Evolutionary conservation across 345 rosid genomes (phyloP).

Genomic region (Garcia nutans): DNA sequence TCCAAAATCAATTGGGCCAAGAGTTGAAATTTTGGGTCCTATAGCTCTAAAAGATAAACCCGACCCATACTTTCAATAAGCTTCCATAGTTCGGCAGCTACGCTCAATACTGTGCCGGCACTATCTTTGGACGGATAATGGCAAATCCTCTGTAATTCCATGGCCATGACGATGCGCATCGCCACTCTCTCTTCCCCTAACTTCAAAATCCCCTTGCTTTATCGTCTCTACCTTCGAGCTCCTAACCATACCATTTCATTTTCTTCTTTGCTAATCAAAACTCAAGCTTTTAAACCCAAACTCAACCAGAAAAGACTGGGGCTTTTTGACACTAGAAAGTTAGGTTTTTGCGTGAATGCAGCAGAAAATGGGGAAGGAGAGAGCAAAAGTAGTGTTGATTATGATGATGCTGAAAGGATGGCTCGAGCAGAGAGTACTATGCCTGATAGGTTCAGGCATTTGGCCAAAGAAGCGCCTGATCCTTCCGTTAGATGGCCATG

Average conservation of each 20-base stretch:
- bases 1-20: too few species aligned
- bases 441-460: conserved; percentile 83
- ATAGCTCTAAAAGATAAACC: too few species aligned
- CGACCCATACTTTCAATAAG: too few species aligned
- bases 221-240: conserved; percentile 15
- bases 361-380: conserved; percentile 36
- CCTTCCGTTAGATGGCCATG: conserved; percentile 75
- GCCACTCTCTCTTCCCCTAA: conserved; percentile 18
- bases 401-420: conserved; percentile 52
- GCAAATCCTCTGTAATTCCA: neutral
- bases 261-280: conserved; percentile 7
- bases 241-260: conserved; percentile 4
- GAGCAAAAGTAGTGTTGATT: conserved; percentile 13
- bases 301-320: conserved; percentile 13
- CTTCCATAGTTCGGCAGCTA: too few species aligned
- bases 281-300: conserved; percentile 5
- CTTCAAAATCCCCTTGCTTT: conserved; percentile 15
- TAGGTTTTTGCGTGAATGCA: conserved; percentile 33
- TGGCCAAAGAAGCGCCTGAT: conserved; percentile 78
- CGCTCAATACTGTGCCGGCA: neutral
- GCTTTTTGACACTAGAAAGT: conserved; percentile 16
- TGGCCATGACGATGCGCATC: conserved; percentile 17
- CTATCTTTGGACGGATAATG: neutral
- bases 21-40: too few species aligned
- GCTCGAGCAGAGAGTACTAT: conserved; percentile 73